These are phyloP conservation scores for Apophysomyces trapeziformis DNA, from an alignment of 371 early-diverging fungal genomes.

Conservation along the genomic window DNA sequence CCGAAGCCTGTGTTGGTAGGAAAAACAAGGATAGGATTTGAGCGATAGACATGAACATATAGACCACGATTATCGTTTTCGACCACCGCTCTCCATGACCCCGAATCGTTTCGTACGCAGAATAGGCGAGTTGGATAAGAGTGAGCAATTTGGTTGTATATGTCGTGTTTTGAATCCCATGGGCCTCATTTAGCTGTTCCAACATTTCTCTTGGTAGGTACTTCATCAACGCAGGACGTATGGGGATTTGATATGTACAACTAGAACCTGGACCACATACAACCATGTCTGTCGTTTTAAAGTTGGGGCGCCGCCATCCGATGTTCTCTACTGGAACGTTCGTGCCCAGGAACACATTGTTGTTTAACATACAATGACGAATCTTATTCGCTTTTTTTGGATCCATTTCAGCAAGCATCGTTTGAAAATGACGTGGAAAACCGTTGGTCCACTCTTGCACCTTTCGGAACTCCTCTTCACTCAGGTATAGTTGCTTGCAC, in stretches of 20 bases:
- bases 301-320: slow-evolving; percentile 5
- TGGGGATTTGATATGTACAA: background rate
- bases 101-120: background rate
- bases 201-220: background rate
- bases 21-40: background rate
- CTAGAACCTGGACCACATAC: background rate
- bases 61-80: background rate
- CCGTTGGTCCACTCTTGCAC: background rate
- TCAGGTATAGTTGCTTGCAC: background rate
- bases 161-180: background rate
- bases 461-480: background rate
- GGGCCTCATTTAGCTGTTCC: background rate
- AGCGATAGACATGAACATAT: background rate
- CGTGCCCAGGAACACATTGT: background rate
- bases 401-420: background rate
- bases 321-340: background rate
- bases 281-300: slow-evolving; percentile 6
- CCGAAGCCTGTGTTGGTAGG: slow-evolving; percentile 1
- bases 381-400: background rate
- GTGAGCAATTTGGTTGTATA: background rate
- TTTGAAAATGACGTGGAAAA: background rate
- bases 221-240: background rate
- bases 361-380: slow-evolving; percentile 5
- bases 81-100: background rate
- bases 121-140: background rate